Evolutionary conservation across 768 basidiomycete species (phyloP).

Genomic region (Pulveroboletus sp.): DNA sequence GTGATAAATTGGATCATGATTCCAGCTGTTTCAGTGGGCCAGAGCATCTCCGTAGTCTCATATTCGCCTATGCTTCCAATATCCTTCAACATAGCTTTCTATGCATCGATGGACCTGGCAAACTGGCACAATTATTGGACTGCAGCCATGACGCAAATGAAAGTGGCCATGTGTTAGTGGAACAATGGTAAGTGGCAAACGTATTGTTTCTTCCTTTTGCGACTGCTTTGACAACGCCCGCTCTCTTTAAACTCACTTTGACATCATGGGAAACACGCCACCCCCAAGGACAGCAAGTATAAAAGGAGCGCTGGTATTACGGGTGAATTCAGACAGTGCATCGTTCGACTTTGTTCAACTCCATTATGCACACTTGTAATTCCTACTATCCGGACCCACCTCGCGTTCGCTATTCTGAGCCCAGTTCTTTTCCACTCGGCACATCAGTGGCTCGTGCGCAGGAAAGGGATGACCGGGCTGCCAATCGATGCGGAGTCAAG

Average conservation of each 20-base stretch:
- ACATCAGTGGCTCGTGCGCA: not conserved
- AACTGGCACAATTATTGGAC: not conserved
- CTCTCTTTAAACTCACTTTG: conserved; percentile 2
- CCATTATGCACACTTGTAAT: conserved; percentile 5
- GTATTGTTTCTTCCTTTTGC: conserved; percentile 9
- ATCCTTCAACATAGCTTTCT: not conserved
- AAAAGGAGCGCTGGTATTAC: conserved; percentile 2
- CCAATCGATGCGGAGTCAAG: not conserved
- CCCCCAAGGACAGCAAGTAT: not conserved
- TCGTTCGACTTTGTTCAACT: not conserved
- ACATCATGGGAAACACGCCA: conserved; percentile 10
- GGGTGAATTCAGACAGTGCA: not conserved
- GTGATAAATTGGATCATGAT: conserved; percentile 15
- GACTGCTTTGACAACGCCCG: conserved; percentile 8
- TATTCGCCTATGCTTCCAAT: not conserved
- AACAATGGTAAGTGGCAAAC: conserved; percentile 9
- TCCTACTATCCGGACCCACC: not conserved
- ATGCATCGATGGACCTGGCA: not conserved
- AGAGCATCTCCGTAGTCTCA: conserved; percentile 4
- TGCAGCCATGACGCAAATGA: conserved; percentile 6
- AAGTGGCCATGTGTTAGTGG: not conserved
- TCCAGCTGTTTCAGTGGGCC: not conserved
- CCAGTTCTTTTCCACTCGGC: not conserved
- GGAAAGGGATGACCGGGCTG: not conserved
- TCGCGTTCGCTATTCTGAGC: conserved; percentile 4